Conservation (phyloP, 2,329 filamentous ascomycete species). For the Lasiodiplodia citricola region DNA sequence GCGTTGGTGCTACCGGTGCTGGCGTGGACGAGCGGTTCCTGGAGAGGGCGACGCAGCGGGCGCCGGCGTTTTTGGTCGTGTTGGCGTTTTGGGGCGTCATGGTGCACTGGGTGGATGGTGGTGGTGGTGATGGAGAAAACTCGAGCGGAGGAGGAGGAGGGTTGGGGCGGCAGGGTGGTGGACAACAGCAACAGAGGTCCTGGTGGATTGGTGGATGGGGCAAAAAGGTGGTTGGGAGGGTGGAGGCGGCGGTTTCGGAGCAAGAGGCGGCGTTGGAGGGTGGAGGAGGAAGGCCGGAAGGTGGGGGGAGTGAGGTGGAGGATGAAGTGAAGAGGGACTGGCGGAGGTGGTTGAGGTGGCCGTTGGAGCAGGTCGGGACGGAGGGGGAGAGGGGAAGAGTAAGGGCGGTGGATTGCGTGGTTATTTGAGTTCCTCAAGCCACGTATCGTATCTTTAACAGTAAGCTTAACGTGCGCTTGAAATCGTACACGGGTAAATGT, state of each 20-base stretch:
- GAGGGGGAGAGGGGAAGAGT: background rate
- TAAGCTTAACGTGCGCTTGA: background rate
- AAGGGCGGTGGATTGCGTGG: slow-evolving; percentile 7
- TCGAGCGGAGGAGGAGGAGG: background rate
- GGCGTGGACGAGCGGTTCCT: background rate
- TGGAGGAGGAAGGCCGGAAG: background rate
- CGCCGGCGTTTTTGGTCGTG: slow-evolving; percentile 13
- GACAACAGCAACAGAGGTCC: background rate
- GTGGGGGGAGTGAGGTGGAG: background rate
- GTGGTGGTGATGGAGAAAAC: background rate
- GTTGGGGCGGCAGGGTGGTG: background rate
- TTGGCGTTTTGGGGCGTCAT: slow-evolving; percentile 24
- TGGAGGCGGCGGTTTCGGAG: slow-evolving; percentile 4
- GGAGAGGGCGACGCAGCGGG: background rate
- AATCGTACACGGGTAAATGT: background rate
- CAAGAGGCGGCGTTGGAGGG: background rate
- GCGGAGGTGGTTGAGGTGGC: slow-evolving; percentile 26
- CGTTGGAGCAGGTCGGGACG: slow-evolving; percentile 21
- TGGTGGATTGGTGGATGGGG: slow-evolving; percentile 26
- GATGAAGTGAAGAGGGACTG: background rate
- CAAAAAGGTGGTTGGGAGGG: slow-evolving; percentile 12
- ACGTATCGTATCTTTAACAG: background rate
- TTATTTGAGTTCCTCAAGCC: background rate
- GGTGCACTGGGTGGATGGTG: slow-evolving; percentile 9
- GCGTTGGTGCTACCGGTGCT: background rate